Conservation (phyloP, 140 eudicot species). For the Bidens hawaiensis region DNA sequence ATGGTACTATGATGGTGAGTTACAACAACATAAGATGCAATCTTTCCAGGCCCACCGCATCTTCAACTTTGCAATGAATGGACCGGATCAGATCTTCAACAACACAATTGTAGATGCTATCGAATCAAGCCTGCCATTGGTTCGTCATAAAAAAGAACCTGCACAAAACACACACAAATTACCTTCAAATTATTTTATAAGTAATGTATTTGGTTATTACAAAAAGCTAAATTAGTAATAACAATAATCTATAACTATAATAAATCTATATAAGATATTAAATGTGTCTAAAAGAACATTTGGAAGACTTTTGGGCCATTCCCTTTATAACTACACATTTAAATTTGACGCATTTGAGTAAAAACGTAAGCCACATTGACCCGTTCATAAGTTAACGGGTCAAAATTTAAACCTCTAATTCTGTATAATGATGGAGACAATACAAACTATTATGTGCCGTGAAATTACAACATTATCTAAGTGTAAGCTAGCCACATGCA, state of each 20-base stretch:
- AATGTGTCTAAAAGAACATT: background rate
- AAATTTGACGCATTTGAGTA: too few species aligned
- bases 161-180: slow-evolving; percentile 3
- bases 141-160: slow-evolving; percentile 93
- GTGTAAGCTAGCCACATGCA: too few species aligned
- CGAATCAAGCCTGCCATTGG: slow-evolving; percentile 99
- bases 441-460: background rate
- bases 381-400: too few species aligned
- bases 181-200: background rate
- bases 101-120: slow-evolving; percentile 97
- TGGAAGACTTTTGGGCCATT: too few species aligned
- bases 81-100: slow-evolving; percentile 98
- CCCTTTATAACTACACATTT: too few species aligned
- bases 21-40: too few species aligned
- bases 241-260: background rate
- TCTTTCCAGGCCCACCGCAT: slow-evolving; percentile 27
- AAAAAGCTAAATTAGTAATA: too few species aligned
- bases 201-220: too few species aligned
- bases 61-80: slow-evolving; percentile 80
- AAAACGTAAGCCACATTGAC: too few species aligned
- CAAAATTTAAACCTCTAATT: too few species aligned
- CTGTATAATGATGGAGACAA: background rate
- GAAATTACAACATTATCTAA: background rate
- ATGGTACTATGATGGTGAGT: too few species aligned
- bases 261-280: background rate